Base-by-base conservation (phyloP, 2,329 filamentous ascomycete species). In the Aspergillus jensenii region DNA sequence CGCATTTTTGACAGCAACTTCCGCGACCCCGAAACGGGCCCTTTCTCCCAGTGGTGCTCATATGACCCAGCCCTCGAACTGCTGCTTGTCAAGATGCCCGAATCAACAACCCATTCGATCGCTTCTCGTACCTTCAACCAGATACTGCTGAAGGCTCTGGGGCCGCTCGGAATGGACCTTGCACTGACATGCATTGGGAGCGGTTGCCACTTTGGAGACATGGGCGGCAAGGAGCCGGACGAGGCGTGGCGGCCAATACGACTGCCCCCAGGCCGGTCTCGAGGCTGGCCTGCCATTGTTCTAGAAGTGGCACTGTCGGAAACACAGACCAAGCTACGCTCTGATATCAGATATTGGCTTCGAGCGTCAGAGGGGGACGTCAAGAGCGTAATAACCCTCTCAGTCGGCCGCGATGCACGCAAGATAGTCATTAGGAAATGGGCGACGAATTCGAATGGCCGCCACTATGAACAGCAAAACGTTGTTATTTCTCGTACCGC, bases 211-310 rank as follows among this genome's bases (percentile, higher is more conserved):
- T 35, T 31, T 37, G 57, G 17, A 21, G 12, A 39, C 9, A 37
- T 51, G 9, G 52, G 57, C 23, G 35, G 33, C n/a, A 58, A 58
- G 43, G 35, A 55, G 41, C 43, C 56, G 19, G 56, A 58, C 25
- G 17, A 27, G 12, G 14, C 56, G 7, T 58, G 51, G 56, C 3
- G 15, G 17, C 56, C 56, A 37, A n/a, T 14, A 25, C 35, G 27
- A 43, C 44, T 46, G 2, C 45, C 56, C 11, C 35, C 15, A 6
- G 39, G 35, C 45, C 45, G 39, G 11, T 55, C 51, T 17, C 27
- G 27, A 23, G 25, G 50, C 23, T 50, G 50, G 56, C 56, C 51
- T 37, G 54, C 14, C 15, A 52, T 51, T 40, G 47, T 55, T 11
- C 21, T 59, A 6, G 51, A 59, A 31, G 27, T 52, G 6, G 47